phyloP scores from a whole-genome alignment of 805 yeast genomes.

The Starmerella khaoyaiensis region DNA sequence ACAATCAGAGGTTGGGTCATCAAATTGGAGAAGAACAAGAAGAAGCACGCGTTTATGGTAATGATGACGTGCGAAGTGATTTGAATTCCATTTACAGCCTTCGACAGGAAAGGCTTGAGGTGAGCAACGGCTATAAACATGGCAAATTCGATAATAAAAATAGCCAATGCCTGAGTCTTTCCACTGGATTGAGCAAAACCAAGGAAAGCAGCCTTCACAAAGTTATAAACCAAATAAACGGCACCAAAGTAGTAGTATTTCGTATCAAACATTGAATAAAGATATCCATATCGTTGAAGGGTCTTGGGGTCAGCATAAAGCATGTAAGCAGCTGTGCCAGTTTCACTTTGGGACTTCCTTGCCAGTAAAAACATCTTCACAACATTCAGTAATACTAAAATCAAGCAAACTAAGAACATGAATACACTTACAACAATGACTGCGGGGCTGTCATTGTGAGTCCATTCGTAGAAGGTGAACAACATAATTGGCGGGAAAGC shows the following conservation, averaged over 20 bases:
- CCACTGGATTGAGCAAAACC: conserved; percentile 72
- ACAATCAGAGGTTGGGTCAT: conserved; percentile 72
- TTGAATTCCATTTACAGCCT: conserved; percentile 64
- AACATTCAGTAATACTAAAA: conserved; percentile 51
- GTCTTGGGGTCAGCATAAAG: conserved; percentile 65
- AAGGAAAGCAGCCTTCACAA: conserved; percentile 59
- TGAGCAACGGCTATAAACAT: conserved; percentile 53
- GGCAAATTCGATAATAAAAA: conserved; percentile 62
- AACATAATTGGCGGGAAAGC: conserved; percentile 75
- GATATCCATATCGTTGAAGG: conserved; percentile 70
- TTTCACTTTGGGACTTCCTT: conserved; percentile 40
- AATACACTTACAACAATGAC: conserved; percentile 70
- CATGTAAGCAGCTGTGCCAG: conserved; percentile 75
- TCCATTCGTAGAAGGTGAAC: conserved; percentile 79
- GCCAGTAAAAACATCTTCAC: conserved; percentile 57
- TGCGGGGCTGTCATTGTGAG: conserved; percentile 71
- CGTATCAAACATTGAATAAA: conserved; percentile 81
- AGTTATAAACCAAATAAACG: conserved; percentile 45
- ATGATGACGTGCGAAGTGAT: conserved; percentile 61
- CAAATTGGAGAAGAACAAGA: conserved; percentile 71
- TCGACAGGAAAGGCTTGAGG: conserved; percentile 66
- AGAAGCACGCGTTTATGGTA: conserved; percentile 68
- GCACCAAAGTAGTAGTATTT: conserved; percentile 71
- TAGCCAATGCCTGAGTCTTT: conserved; percentile 61
- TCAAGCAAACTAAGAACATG: conserved; percentile 48